Conservation (phyloP, 2,329 filamentous ascomycete species). For the Coniochaeta sp. region DNA sequence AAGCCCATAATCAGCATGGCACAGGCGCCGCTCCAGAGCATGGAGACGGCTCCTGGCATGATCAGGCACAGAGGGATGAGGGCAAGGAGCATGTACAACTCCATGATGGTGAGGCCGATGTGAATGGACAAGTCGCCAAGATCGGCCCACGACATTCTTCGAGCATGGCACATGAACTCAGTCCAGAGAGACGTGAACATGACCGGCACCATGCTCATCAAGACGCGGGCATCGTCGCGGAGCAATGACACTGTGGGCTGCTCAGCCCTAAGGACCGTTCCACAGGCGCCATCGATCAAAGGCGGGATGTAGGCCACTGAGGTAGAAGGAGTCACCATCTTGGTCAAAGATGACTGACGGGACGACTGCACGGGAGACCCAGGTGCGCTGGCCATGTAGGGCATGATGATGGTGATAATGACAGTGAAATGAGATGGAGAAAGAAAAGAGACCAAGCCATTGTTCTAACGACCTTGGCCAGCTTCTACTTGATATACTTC, state of each 20-base stretch:
- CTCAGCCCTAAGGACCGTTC: constrained; percentile 22
- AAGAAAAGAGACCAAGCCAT: neutral
- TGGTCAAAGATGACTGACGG: neutral
- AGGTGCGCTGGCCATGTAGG: neutral
- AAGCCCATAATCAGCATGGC: constrained; percentile 15
- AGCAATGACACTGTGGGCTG: constrained; percentile 14
- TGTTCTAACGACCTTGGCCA: neutral
- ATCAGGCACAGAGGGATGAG: constrained; percentile 19
- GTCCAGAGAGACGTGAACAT: constrained; percentile 12
- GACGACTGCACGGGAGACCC: neutral
- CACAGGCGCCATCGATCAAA: constrained; percentile 26
- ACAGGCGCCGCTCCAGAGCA: constrained; percentile 17
- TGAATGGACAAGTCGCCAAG: constrained; percentile 17
- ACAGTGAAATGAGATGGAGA: no score
- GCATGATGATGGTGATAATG: neutral
- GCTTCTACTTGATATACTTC: neutral
- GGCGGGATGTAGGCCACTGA: constrained; percentile 26
- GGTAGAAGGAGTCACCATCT: neutral
- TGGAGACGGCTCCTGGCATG: constrained; percentile 23
- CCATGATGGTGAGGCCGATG: constrained; percentile 15
- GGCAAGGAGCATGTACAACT: constrained; percentile 18
- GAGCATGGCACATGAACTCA: constrained; percentile 10
- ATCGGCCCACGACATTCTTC: constrained; percentile 13
- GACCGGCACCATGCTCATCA: constrained; percentile 14
- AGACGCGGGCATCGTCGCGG: constrained; percentile 15